phyloP scores from a whole-genome alignment of 1,284 basidiomycete species.

The Papiliotrema terrestris region DNA sequence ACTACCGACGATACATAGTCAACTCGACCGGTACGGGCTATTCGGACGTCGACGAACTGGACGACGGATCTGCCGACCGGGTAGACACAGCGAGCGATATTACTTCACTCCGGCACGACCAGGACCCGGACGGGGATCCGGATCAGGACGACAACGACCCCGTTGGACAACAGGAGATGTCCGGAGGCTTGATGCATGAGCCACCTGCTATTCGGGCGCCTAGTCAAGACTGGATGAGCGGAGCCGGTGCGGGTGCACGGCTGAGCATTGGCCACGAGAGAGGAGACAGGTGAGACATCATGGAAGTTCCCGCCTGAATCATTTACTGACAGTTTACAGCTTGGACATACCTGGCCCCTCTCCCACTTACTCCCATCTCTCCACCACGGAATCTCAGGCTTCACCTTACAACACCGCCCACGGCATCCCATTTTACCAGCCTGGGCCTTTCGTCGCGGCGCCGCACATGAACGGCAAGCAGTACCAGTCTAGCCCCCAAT shows the following conservation, averaged over 20 bases:
- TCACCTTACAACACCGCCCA: constrained; percentile 12
- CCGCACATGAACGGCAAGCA: neutral
- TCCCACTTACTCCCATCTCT: constrained; percentile 22
- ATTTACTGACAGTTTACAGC: constrained; percentile 1
- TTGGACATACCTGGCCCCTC: constrained; percentile 14
- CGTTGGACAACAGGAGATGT: neutral
- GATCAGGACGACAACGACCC: neutral
- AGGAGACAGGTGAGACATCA: neutral
- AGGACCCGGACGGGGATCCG: neutral
- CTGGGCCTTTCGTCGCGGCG: neutral
- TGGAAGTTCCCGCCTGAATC: neutral
- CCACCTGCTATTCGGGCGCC: neutral
- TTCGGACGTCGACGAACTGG: too few relatives aligned
- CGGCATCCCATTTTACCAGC: constrained; percentile 8
- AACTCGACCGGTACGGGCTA: too few relatives aligned
- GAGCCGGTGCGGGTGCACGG: neutral
- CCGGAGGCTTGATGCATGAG: constrained; percentile 3
- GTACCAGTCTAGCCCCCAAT: neutral
- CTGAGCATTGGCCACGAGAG: too few relatives aligned
- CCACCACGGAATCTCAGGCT: constrained; percentile 7
- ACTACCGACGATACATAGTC: too few relatives aligned
- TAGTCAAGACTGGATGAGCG: neutral
- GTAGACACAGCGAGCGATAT: neutral
- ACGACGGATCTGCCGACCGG: too few relatives aligned
- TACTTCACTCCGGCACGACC: neutral